A percentile compares a stretch with the other conserved stretches of the same genome.
phyloP scores from a whole-genome alignment of 2,329 filamentous ascomycete genomes.

The Chaetomiaceae sp. region DNA sequence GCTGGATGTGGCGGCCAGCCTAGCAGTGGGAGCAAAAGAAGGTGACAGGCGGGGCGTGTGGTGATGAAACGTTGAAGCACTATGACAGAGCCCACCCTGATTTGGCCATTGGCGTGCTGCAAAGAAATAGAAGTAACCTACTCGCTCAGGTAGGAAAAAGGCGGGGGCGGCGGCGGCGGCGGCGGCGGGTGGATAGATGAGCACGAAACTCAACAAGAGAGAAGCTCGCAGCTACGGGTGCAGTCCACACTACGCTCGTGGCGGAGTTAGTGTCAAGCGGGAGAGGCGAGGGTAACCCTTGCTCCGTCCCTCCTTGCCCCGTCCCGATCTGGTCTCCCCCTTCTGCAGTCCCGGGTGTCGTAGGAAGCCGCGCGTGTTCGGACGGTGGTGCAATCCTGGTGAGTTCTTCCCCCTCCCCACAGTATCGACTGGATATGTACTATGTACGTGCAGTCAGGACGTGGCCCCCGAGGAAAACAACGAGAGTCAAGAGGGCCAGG shows the following conservation, averaged over 20 bases:
- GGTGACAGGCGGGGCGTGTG: conserved; percentile 39
- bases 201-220: conserved; percentile 16
- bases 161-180: conserved; percentile 26
- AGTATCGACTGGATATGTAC: neutral
- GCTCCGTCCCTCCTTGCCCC: conserved; percentile 22
- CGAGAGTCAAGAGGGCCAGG: conserved; percentile 7
- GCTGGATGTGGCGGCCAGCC: conserved; percentile 46
- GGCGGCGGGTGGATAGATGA: too few relatives aligned
- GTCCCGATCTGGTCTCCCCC: conserved; percentile 19
- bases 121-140: conserved; percentile 29
- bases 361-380: conserved; percentile 10
- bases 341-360: neutral
- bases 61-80: conserved; percentile 38
- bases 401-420: neutral
- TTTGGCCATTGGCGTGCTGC: conserved; percentile 38
- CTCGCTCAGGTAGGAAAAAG: conserved; percentile 27
- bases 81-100: conserved; percentile 39
- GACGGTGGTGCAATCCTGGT: conserved; percentile 1
- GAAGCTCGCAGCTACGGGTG: conserved; percentile 10
- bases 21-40: conserved; percentile 33
- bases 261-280: conserved; percentile 24
- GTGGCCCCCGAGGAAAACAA: conserved; percentile 1
- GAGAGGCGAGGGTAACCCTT: conserved; percentile 26
- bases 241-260: conserved; percentile 18
- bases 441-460: neutral